Evolutionary conservation across 73 alveolate genomes (phyloP).

Genomic region (Stentor roeselii): DNA sequence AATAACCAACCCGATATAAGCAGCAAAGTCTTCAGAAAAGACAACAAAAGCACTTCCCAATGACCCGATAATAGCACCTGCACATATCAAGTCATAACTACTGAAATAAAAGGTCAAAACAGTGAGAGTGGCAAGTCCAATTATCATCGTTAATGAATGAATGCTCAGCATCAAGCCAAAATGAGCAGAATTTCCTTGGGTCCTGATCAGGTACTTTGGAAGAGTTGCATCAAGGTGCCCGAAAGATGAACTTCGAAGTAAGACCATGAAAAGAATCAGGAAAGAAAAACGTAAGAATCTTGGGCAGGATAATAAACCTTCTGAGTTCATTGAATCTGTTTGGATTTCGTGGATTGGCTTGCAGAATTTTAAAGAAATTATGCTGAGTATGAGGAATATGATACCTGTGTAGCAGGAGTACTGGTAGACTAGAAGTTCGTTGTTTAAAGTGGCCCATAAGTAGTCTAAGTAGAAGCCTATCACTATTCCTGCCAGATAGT

Average conservation of each 20-base stretch:
- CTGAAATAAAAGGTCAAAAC: neutral
- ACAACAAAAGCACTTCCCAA: neutral
- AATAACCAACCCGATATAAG: neutral
- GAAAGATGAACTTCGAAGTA: conserved; percentile 1
- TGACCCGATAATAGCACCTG: conserved; percentile 16
- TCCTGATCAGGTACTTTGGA: conserved; percentile 31
- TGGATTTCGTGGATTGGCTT: neutral
- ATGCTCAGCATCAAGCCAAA: conserved; percentile 13
- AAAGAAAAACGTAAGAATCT: neutral
- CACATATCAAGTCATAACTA: neutral
- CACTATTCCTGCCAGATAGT: neutral
- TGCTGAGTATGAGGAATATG: no score
- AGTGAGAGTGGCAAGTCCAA: neutral
- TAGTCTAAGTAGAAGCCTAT: neutral
- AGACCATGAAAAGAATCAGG: neutral
- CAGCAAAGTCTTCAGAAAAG: neutral
- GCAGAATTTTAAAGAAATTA: neutral
- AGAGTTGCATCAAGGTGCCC: conserved; percentile 27
- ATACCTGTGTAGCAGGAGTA: neutral
- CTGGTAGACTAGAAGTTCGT: neutral
- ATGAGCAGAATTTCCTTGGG: neutral
- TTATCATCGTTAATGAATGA: neutral
- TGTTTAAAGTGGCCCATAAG: neutral
- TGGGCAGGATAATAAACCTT: neutral
- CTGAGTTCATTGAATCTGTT: neutral